Evolutionary conservation across 768 basidiomycete genomes (phyloP), one percentile per base, ranked within the genome.

Genomic region (Serendipita sp.): DNA sequence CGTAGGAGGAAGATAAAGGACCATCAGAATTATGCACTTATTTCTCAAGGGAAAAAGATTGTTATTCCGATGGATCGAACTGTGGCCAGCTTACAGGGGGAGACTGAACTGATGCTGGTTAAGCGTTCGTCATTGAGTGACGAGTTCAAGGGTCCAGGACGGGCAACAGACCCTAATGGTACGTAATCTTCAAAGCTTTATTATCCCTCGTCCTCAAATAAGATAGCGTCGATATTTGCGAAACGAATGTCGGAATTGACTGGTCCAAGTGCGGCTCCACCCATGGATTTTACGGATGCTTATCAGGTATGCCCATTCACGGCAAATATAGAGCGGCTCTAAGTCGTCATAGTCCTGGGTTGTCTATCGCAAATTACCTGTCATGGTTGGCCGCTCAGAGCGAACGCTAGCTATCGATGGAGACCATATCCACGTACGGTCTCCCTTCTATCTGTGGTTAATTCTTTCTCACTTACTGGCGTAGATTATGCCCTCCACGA

Each of bases 141-240:
- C 28, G 79, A 82, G 22, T 58, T 58, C 65, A 83, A 82, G 64
- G 81, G 82, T 43, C 75, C 81, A 24, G 82, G 78, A 31, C 77
- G 81, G 69, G 88, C 88, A 3, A 92, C 90, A 0, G 92, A 98
- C 76, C 95, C 95, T 0, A 94, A 93, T 70, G 90, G 92, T 90
- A 67, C 67, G 76, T n/a, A 5, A 38, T 38, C 38, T 9, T 14
- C n/a, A 2, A 63, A 24, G 1, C 3, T 51, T 14, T 41, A 3
- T 30, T 45, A 42, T 20, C n/a, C 42, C 7, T 20, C 28, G 56
- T n/a, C 34, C 42, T 34, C 34, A 9, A 20, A 53, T 20, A 56
- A 34, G 5, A 63, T 41, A 74, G 94, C 93, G 0, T 95, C 92
- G 1, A 97, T 98, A 60, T 92, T 97, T 34, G 53, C 53, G 78